Conservation (phyloP, 208 protist species). For the Wallacemonas rigidus region DNA sequence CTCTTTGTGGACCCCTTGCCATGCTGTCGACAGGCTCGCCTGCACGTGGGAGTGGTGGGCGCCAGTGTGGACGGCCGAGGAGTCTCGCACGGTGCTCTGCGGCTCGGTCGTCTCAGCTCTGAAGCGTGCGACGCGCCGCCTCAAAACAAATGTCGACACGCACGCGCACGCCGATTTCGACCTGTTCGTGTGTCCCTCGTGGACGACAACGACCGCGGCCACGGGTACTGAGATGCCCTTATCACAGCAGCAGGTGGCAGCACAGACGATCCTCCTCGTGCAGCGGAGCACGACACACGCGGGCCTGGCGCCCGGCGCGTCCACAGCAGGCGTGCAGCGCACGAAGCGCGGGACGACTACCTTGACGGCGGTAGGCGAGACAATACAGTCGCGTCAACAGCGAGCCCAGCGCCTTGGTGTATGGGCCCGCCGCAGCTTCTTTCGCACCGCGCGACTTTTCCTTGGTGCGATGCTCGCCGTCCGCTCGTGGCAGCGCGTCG, state of each 20-base stretch:
- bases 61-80: not conserved
- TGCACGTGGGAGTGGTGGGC: conserved; percentile 70
- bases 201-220: not conserved
- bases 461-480: conserved; percentile 14
- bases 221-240: too few species aligned
- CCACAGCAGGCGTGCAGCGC: too few species aligned
- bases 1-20: conserved; percentile 65
- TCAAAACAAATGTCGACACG: not conserved
- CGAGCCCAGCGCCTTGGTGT: too few species aligned
- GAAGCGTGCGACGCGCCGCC: not conserved
- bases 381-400: too few species aligned
- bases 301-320: too few species aligned
- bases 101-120: not conserved
- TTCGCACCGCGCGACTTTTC: conserved; percentile 32
- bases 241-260: not conserved
- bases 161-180: not conserved
- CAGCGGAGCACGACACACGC: not conserved
- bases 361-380: too few species aligned
- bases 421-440: conserved; percentile 17
- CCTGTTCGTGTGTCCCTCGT: conserved; percentile 7
- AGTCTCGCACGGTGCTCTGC: conserved; percentile 2
- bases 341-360: too few species aligned
- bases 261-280: not conserved
- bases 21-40: conserved; percentile 7
- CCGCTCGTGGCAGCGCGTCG: not conserved